Evolutionary conservation across 1,139 yeast genomes (phyloP), one percentile per base, ranked within the genome.

Genomic region (Scheffersomyces stambukii): DNA sequence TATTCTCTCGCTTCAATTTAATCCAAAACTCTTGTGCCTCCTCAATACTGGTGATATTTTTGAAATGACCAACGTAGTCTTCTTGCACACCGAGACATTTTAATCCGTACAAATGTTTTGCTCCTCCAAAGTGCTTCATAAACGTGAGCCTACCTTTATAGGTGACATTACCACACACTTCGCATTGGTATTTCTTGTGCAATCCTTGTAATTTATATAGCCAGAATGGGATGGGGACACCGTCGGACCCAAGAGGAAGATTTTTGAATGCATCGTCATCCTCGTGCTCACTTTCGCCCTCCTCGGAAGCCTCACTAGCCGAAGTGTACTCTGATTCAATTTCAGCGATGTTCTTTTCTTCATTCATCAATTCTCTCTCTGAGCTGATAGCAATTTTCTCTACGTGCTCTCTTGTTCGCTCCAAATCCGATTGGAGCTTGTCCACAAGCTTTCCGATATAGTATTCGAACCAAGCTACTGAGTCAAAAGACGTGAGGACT

Each of bases 191-290:
- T 29, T 72, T 75, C 30, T 75, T 73, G 34, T 84, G 86, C 8
- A 89, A 63, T 0, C 98, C 98, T 46, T 86, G 91, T 19, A 88
- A 63, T 51, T 89, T 91, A 67, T 78, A 89, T 16, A 91, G 61
- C 99, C 99, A 91, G 35, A 69, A 77, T 1, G 98, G 98, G 21
- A 91, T 86, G 0, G 97, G 96, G 23, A 72, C 72, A 0, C 97
- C 97, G 54, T 89, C 96, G 19, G 85, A 72, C 0, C 95, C 97
- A 1, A 85, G 40, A 0, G 96, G 95, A 31, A 85, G 54, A 37
- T 81, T 76, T 33, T 76, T 63, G 39, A 42, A 46, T 5, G 37
- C 37, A 12, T 45, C 46, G 27, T 33, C 41, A 8, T 44, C 50
- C 12, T 46, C 48, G 13, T 48, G 55, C 11, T 48, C 52, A 13